Conservation (phyloP, 192 early-diverging fungal genomes). For the Backusella westeae region DNA sequence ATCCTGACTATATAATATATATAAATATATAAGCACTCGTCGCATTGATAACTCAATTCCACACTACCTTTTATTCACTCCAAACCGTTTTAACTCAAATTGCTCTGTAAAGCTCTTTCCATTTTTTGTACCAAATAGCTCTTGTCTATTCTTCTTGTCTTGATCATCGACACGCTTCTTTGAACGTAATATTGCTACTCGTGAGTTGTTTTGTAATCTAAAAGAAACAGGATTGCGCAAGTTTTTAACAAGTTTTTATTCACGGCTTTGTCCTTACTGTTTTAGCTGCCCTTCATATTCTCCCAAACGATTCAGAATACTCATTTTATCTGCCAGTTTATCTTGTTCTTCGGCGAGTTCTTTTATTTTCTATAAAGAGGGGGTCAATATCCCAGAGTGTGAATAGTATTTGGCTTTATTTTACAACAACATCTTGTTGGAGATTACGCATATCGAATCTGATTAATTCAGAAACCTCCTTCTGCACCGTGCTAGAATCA, state of each 20-base stretch:
- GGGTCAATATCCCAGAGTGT: not conserved
- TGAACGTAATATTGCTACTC: constrained; percentile 48
- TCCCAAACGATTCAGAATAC: constrained; percentile 39
- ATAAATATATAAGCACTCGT: not conserved
- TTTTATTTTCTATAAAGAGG: constrained; percentile 34
- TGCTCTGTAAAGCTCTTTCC: constrained; percentile 36
- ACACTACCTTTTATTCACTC: constrained; percentile 23
- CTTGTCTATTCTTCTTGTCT: constrained; percentile 43
- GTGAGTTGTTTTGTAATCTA: constrained; percentile 49
- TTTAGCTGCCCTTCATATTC: constrained; percentile 52
- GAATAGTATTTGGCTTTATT: not conserved
- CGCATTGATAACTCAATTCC: too few species aligned
- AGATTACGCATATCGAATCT: constrained; percentile 12
- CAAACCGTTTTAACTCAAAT: constrained; percentile 39
- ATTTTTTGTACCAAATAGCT: constrained; percentile 32
- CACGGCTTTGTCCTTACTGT: constrained; percentile 36
- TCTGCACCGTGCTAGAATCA: constrained; percentile 13
- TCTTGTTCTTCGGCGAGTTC: constrained; percentile 56
- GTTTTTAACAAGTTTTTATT: not conserved
- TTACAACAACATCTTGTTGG: constrained; percentile 23
- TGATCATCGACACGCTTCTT: constrained; percentile 49
- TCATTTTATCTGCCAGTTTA: constrained; percentile 35
- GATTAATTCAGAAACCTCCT: constrained; percentile 12
- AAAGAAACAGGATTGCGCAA: not conserved
- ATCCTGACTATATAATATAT: constrained; percentile 10